phyloP scores from a whole-genome alignment of 176 grass and related monocot species.

The Paspalum vaginatum region DNA sequence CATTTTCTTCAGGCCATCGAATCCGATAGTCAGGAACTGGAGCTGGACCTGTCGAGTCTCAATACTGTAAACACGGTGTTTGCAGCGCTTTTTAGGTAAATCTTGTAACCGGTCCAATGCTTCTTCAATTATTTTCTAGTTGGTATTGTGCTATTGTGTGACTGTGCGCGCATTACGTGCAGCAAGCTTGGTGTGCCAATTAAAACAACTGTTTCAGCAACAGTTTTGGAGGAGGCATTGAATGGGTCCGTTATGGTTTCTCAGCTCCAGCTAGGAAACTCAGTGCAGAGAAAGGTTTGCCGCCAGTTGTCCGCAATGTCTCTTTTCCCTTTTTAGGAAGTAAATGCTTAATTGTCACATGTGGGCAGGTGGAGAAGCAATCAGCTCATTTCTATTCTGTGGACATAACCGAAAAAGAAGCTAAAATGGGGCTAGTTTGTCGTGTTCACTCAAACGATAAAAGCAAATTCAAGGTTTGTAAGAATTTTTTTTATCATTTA shows the following conservation, averaged over 20 bases:
- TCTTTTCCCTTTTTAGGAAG: conserved; percentile 29
- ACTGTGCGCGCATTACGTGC: neutral
- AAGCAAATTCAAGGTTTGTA: conserved; percentile 98
- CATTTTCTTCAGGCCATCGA: conserved; percentile 71
- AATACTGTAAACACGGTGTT: conserved; percentile 96
- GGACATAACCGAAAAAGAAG: conserved; percentile 83
- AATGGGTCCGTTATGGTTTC: conserved; percentile 77
- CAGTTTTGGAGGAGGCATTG: conserved; percentile 94
- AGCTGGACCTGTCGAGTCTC: conserved; percentile 96
- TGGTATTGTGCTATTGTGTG: conserved; percentile 19
- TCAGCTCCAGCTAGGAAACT: conserved; percentile 71
- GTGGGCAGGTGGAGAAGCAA: conserved; percentile 93
- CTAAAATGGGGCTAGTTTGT: conserved; percentile 82
- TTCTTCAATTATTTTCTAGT: neutral
- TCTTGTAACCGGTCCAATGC: neutral
- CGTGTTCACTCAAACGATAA: conserved; percentile 79
- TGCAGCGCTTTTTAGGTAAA: conserved; percentile 96
- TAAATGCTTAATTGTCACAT: conserved; percentile 42
- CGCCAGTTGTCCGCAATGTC: conserved; percentile 41
- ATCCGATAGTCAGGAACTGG: conserved; percentile 86
- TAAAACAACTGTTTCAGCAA: conserved; percentile 97
- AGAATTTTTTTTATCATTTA: neutral
- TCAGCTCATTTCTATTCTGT: conserved; percentile 95
- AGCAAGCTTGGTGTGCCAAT: conserved; percentile 99
- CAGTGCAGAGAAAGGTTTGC: conserved; percentile 76